A percentile compares a stretch with the other conserved stretches of the same genome.
phyloP scores from a whole-genome alignment of 345 rosid genomes.

The Garcia nutans region DNA sequence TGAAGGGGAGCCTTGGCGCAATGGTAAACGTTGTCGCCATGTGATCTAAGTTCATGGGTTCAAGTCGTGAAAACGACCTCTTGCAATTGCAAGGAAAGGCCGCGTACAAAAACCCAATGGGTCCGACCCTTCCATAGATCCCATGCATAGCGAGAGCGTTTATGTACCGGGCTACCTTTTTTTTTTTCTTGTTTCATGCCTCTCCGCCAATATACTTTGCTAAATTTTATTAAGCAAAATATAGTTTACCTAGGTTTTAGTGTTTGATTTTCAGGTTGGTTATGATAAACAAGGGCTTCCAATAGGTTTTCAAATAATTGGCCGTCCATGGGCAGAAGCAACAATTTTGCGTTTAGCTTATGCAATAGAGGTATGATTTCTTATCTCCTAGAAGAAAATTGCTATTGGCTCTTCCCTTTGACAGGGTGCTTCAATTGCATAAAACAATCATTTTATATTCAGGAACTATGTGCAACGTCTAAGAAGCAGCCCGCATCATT shows the following conservation, averaged over 20 bases:
- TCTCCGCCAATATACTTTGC: too few species aligned
- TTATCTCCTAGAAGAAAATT: neutral
- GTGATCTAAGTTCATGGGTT: too few species aligned
- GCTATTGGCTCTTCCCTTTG: neutral
- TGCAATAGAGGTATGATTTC: slow-evolving; percentile 57
- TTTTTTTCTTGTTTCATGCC: neutral
- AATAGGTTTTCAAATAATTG: slow-evolving; percentile 74
- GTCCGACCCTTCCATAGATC: too few species aligned
- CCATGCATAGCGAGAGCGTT: too few species aligned
- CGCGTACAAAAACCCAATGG: too few species aligned
- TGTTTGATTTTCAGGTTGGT: slow-evolving; percentile 52
- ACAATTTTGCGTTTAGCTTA: slow-evolving; percentile 63
- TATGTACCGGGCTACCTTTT: too few species aligned
- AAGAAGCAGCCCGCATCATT: slow-evolving; percentile 64
- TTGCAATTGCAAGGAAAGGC: too few species aligned
- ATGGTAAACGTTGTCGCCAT: too few species aligned
- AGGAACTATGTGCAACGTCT: slow-evolving; percentile 53
- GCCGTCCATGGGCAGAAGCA: slow-evolving; percentile 89
- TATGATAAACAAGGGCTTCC: slow-evolving; percentile 89
- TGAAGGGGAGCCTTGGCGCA: too few species aligned
- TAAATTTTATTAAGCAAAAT: neutral
- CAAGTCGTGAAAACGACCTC: too few species aligned
- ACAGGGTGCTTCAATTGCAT: neutral
- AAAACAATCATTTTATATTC: slow-evolving; percentile 12
- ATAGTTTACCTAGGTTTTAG: neutral